Percentiles rank a stretch among this genome's conserved stretches.
These are phyloP conservation scores for Chalaropsis ovoidea DNA, from an alignment of 2,329 filamentous ascomycete genomes.

Conservation along the genomic window DNA sequence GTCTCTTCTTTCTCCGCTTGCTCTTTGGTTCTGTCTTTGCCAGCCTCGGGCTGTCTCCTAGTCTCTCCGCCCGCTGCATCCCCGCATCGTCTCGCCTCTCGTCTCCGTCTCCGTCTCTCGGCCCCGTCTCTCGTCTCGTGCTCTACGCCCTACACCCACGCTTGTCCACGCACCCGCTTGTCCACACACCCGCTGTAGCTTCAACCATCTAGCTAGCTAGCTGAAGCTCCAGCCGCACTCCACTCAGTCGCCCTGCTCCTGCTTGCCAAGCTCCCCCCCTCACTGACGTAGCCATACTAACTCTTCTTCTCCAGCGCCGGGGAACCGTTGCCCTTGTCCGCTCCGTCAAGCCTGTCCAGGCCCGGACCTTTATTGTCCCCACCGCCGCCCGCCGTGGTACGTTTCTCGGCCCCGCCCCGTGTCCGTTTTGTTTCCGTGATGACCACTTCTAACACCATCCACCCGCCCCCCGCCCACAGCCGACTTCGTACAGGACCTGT, in stretches of 20 bases:
- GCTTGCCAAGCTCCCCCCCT: neutral
- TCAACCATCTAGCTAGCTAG: neutral
- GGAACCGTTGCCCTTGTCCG: constrained; percentile 23
- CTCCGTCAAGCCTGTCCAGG: constrained; percentile 41
- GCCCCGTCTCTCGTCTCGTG: too few relatives aligned
- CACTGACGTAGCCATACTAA: constrained; percentile 10
- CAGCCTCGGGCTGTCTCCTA: too few relatives aligned
- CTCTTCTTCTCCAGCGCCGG: constrained; percentile 16
- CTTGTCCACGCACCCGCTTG: too few relatives aligned
- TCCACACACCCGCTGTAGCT: neutral
- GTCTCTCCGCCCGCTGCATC: too few relatives aligned
- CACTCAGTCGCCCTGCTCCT: neutral
- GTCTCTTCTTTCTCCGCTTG: too few relatives aligned
- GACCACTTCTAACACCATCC: too few relatives aligned
- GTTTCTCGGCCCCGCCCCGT: constrained; percentile 29
- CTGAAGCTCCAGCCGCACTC: neutral
- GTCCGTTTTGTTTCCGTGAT: too few relatives aligned
- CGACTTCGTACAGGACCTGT: constrained; percentile 96
- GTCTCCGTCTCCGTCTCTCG: too few relatives aligned
- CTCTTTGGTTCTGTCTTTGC: too few relatives aligned
- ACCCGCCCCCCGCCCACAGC: constrained; percentile 43
- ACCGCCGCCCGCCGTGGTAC: constrained; percentile 53
- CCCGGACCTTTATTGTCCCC: constrained; percentile 50
- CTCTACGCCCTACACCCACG: too few relatives aligned
- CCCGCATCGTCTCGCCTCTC: too few relatives aligned